Evolutionary conservation across 345 rosid genomes (phyloP).

Genomic region (Kernera saxatilis): DNA sequence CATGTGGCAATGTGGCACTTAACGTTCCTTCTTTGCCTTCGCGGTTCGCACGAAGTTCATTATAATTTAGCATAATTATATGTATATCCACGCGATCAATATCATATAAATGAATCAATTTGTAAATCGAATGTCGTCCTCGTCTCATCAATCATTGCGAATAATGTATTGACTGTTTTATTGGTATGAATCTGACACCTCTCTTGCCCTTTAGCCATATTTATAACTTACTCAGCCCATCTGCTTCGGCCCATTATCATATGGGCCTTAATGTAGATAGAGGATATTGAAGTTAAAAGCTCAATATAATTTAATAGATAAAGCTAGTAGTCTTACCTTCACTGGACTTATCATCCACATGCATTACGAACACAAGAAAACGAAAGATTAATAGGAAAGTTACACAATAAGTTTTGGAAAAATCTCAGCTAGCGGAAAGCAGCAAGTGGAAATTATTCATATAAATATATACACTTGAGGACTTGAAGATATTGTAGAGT

Average conservation of each 20-base stretch:
- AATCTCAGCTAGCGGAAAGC: background rate
- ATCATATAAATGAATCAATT: background rate
- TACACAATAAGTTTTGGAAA: background rate
- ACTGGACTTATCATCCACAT: background rate
- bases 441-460: conserved; percentile 7
- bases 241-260: background rate
- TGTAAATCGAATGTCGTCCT: background rate
- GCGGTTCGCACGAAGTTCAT: conserved; percentile 23
- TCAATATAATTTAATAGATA: background rate
- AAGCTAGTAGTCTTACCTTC: background rate
- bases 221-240: background rate
- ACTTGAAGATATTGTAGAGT: conserved; percentile 2
- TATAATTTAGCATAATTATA: background rate
- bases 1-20: conserved; percentile 1
- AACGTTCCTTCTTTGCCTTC: conserved; percentile 5
- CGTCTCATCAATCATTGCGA: background rate
- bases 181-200: background rate
- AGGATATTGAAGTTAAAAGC: background rate
- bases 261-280: background rate
- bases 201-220: background rate
- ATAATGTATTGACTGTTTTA: background rate
- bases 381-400: background rate
- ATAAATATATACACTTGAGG: conserved; percentile 18
- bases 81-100: background rate
- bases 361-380: background rate